These are phyloP conservation scores for Pythium pyrilobum DNA, from an alignment of 352 stramenopile species.

Conservation along the genomic window DNA sequence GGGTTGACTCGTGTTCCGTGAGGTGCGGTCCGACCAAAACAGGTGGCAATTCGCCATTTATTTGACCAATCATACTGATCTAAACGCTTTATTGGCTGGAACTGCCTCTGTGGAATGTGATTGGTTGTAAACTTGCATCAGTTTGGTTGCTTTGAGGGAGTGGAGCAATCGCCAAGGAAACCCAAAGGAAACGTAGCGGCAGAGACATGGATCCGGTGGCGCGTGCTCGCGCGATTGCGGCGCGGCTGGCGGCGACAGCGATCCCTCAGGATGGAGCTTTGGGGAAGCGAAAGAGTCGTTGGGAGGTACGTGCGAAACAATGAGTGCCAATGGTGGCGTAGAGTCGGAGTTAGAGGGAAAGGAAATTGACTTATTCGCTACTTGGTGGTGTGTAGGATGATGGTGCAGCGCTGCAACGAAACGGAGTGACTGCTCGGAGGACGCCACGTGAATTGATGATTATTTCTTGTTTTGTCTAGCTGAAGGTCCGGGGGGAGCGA, in stretches of 20 bases:
- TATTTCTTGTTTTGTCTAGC: not conserved
- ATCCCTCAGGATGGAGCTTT: slow-evolving; percentile 57
- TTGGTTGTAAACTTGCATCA: slow-evolving; percentile 33
- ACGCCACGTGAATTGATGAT: no score
- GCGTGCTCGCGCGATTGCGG: slow-evolving; percentile 76
- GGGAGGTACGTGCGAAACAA: slow-evolving; percentile 51
- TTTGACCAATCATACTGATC: not conserved
- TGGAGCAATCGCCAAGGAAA: slow-evolving; percentile 3
- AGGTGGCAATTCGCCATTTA: no score
- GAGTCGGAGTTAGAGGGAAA: not conserved
- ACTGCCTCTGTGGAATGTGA: slow-evolving; percentile 14
- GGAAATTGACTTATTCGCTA: not conserved
- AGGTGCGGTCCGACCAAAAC: no score
- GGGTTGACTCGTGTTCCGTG: no score
- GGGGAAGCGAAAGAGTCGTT: slow-evolving; percentile 82
- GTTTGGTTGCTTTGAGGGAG: slow-evolving; percentile 7
- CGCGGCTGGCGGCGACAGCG: slow-evolving; percentile 62
- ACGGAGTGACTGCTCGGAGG: no score
- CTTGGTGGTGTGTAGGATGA: slow-evolving; percentile 29
- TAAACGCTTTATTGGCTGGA: not conserved
- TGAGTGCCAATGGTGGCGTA: not conserved
- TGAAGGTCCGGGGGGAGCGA: slow-evolving; percentile 23
- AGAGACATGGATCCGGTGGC: slow-evolving; percentile 70
- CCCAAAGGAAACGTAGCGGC: slow-evolving; percentile 11
- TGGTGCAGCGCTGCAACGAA: no score